Base-by-base conservation (phyloP, 2,329 filamentous ascomycete species). In the Davidsoniella australis region DNA sequence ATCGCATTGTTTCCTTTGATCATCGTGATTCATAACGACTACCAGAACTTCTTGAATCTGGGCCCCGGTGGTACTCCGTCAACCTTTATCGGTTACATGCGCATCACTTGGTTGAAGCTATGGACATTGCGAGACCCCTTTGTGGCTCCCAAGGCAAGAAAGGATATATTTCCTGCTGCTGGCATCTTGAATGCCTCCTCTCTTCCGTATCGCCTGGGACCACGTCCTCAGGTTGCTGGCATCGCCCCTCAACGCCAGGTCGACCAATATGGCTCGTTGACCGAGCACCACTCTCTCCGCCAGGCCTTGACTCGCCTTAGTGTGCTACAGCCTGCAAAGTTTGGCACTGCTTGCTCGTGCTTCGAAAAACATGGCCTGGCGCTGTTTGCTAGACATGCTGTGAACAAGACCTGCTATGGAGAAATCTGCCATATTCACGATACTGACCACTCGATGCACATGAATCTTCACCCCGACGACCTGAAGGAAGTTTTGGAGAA, bases 211-310 rank as follows among this genome's bases (percentile, higher is more conserved):
- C 78, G 85, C 0, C 59, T 63, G 2, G 81, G 80, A 0, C 68
- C 71, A 1, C 73, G 83, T 1, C 86, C 85, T 1, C 60, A 64
- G 2, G 80, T 88, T 8, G 74, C 70, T 39, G 85, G 85, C 45
- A 85, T 93, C 51, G 85, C 85, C 1, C 85, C 85, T 0, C 85
- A 94, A 58, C 74, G 85, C 2, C 85, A 93, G 63, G 69, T 80
- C 16, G 75, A 81, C 60, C 84, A 93, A 59, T 70, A 70, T 39
- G 75, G 76, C 9, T 69, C 68, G 4, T 51, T 60, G 4, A 59
- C 63, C 12, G 73, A 76, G 59, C 79, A 80, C 60, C 59, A 65
- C n/a, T 61, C 66, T 12, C 68, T 86, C 3, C 67, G 71, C 1
- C 58, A 62, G 1, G 68, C 70, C 2, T 68, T 86, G 45, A 63